phyloP scores from a whole-genome alignment of 2,329 filamentous ascomycete genomes.

The Fusarium sp. region DNA sequence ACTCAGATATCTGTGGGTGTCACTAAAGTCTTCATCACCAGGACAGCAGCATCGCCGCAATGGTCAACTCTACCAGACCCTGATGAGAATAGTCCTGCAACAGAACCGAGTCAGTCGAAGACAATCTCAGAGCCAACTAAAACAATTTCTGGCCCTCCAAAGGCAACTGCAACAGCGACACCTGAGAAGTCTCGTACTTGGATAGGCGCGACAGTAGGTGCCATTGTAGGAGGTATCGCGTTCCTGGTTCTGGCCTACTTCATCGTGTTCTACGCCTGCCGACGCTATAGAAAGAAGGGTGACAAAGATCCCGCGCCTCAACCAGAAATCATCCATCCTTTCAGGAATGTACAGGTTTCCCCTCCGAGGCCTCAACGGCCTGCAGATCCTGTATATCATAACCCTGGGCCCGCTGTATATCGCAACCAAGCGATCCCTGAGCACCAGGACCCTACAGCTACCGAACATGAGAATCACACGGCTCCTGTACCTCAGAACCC shows the following conservation, averaged over 20 bases:
- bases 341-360: neutral
- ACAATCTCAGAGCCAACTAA: neutral
- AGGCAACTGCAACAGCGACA: neutral
- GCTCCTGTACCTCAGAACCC: neutral
- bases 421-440: neutral
- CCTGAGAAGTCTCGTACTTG: too few relatives aligned
- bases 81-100: neutral
- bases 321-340: neutral
- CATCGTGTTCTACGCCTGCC: neutral
- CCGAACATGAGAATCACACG: rapidly evolving
- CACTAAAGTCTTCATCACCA: neutral
- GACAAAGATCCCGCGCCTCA: neutral
- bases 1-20: neutral
- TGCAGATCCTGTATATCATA: neutral
- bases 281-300: neutral
- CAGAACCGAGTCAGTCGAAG: neutral
- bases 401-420: neutral
- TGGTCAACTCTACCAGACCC: constrained; percentile 4
- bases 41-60: neutral
- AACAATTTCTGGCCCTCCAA: neutral
- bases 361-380: neutral
- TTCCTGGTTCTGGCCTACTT: neutral
- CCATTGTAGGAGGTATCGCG: neutral
- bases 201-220: too few relatives aligned
- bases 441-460: neutral